Conservation (phyloP, 2,329 filamentous ascomycete genomes). For the Thelonectria rubi region DNA sequence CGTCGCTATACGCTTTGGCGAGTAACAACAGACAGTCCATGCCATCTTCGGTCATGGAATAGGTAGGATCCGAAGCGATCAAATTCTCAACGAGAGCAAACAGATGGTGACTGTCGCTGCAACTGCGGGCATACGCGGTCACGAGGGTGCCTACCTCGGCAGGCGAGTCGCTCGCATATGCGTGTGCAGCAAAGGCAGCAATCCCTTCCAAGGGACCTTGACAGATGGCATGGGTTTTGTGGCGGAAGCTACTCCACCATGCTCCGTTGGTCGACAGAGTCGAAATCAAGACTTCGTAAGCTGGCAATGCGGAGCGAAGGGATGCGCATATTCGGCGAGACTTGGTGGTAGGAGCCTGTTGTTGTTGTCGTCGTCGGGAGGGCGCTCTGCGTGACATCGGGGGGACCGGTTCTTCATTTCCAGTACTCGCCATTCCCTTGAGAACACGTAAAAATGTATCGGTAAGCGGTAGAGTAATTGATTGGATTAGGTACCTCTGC, state of each 20-base stretch:
- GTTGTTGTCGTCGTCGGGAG: background rate
- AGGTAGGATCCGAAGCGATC: conserved; percentile 53
- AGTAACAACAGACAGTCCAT: conserved; percentile 54
- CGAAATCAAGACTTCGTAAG: conserved; percentile 29
- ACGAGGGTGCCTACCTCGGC: conserved; percentile 50
- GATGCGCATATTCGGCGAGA: conserved; percentile 15
- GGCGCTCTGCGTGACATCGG: background rate
- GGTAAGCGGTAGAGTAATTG: no score
- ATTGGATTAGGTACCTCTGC: background rate
- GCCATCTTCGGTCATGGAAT: conserved; percentile 51
- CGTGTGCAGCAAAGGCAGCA: conserved; percentile 48
- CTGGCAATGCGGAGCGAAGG: conserved; percentile 31
- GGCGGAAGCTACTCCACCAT: conserved; percentile 54
- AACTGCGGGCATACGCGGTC: conserved; percentile 49
- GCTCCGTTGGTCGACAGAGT: conserved; percentile 41
- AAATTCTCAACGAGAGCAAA: conserved; percentile 50
- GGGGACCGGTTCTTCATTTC: background rate
- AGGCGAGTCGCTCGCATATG: conserved; percentile 49
- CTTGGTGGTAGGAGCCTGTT: background rate
- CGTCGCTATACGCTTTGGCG: conserved; percentile 54
- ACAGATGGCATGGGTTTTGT: conserved; percentile 51
- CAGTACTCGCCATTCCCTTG: background rate
- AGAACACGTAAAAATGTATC: background rate
- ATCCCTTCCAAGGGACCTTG: conserved; percentile 41
- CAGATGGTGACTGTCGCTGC: conserved; percentile 45